Evolutionary conservation across 441 rosid species (phyloP).

Genomic region (Lepidium campestre): DNA sequence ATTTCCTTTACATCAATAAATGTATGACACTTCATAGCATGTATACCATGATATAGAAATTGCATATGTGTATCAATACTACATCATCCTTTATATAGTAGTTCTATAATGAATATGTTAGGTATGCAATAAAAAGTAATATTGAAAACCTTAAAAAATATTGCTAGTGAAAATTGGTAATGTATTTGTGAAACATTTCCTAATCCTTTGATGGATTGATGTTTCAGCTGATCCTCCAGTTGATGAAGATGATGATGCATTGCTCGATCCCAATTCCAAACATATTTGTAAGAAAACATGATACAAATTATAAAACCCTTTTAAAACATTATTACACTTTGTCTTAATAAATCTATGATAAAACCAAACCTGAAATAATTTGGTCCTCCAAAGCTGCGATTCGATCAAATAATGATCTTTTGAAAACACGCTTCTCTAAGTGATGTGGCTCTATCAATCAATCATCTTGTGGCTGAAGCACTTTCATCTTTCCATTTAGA

Average conservation of each 20-base stretch:
- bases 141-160: too few relatives aligned
- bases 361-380: slow-evolving; percentile 46
- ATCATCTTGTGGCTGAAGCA: slow-evolving; percentile 13
- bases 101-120: too few relatives aligned
- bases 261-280: slow-evolving; percentile 50
- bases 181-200: slow-evolving; percentile 29
- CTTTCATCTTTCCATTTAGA: slow-evolving; percentile 33
- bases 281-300: slow-evolving; percentile 33
- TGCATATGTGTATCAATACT: too few relatives aligned
- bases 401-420: slow-evolving; percentile 58
- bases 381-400: slow-evolving; percentile 49
- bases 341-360: neutral
- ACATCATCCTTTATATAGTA: too few relatives aligned
- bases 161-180: slow-evolving; percentile 30
- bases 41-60: too few relatives aligned
- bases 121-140: too few relatives aligned
- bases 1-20: too few relatives aligned
- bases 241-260: slow-evolving; percentile 36
- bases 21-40: too few relatives aligned
- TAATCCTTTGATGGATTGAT: slow-evolving; percentile 40
- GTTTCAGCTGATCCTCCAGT: slow-evolving; percentile 40
- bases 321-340: neutral
- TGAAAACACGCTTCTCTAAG: slow-evolving; percentile 51
- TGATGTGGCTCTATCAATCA: slow-evolving; percentile 41
- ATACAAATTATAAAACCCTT: neutral